Evolutionary conservation across 306 rosid species (phyloP).

Genomic region (Hippophae gyantsensis): DNA sequence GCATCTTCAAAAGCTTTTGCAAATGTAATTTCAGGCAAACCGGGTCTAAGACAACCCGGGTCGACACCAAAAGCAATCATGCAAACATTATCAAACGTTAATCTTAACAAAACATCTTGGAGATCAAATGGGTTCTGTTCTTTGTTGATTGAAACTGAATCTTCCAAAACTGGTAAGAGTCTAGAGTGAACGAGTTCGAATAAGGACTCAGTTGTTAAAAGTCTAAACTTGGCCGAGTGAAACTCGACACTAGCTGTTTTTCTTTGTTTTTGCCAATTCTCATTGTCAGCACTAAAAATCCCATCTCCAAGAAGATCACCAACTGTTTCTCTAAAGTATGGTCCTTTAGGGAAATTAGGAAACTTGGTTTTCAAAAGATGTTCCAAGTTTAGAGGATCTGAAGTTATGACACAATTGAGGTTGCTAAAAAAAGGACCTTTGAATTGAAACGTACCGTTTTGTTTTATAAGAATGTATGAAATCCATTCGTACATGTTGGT

Average conservation of each 20-base stretch:
- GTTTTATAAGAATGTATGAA: conserved; percentile 26
- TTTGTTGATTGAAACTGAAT: conserved; percentile 8
- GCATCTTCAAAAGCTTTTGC: conserved; percentile 90
- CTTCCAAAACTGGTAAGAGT: conserved; percentile 40
- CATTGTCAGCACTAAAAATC: conserved; percentile 68
- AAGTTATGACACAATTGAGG: conserved; percentile 56
- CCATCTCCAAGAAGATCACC: conserved; percentile 76
- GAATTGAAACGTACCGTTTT: conserved; percentile 59
- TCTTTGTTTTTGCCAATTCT: conserved; percentile 74
- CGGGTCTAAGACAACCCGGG: conserved; percentile 59
- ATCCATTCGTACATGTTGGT: conserved; percentile 64
- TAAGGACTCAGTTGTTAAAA: conserved; percentile 47
- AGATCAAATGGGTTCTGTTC: conserved; percentile 34
- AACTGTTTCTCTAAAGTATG: conserved; percentile 49
- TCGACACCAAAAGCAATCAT: conserved; percentile 92
- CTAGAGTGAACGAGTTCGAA: conserved; percentile 57
- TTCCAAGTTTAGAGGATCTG: conserved; percentile 81
- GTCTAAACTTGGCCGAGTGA: conserved; percentile 64
- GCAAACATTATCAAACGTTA: conserved; percentile 86
- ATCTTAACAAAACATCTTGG: conserved; percentile 64
- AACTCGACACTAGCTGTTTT: conserved; percentile 85
- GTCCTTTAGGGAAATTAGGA: conserved; percentile 63
- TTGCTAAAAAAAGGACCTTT: conserved; percentile 59
- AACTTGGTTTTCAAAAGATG: conserved; percentile 79
- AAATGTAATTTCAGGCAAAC: conserved; percentile 59